Evolutionary conservation across 202 grass and related monocot species (phyloP), one percentile per base, ranked within the genome.

Genomic region (Alloteropsis angusta): DNA sequence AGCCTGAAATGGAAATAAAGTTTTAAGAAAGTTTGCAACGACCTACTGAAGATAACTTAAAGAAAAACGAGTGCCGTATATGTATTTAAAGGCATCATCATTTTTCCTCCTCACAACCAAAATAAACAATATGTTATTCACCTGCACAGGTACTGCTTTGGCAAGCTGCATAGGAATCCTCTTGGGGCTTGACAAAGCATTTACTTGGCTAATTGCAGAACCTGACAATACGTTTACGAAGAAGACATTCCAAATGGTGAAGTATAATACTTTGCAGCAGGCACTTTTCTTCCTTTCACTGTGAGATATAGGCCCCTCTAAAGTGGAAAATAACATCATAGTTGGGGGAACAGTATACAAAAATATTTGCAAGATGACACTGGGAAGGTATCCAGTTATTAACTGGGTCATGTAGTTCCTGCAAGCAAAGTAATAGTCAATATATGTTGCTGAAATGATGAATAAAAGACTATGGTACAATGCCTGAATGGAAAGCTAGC

Each of bases 211-310:
- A 61, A 93, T 93, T 59, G 83, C 74, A 65, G 91, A 86, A 4
- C 91, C 85, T 6, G 91, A 93, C 36, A 93, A 47, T 37, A 93
- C 88, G 90, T 90, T 93, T 48, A 88, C 75, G 52, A 97, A 93
- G 72, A 97, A 97, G 15, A 97, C 85, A 85, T 97, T 97, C 94
- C 94, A 97, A 83, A 97, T 88, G 16, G 89, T 90, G 77, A 97
- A 97, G 73, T 83, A 90, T 46, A 97, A 71, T 21, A 97, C 89
- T 91, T 97, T 97, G 37, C 74, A 90, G 39, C 88, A 90, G 55
- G 91, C 94, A 86, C 89, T 94, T 79, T 71, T 97, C 88, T 97
- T 97, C 85, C 94, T 97, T 79, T 84, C 68, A 48, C 94, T 97
- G 72, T 88, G 94, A 70, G 94, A 97, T 41, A 87, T 84, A 53